Conservation (phyloP, 2,329 filamentous ascomycete genomes). For the Cladophialophora immunda region DNA sequence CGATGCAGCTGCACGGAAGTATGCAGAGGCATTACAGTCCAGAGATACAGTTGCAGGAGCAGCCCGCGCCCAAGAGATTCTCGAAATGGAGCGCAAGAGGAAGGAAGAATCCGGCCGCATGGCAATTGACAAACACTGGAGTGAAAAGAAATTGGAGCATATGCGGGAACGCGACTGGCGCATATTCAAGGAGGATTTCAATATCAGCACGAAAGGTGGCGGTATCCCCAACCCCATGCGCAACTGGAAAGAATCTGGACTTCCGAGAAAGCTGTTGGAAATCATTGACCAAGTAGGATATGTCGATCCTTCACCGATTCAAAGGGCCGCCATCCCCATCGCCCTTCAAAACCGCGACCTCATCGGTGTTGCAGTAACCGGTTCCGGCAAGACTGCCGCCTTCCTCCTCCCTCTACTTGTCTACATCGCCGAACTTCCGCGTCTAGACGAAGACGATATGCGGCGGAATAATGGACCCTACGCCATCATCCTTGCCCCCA, state of each 20-base stretch:
- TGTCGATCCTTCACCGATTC: conserved; percentile 88
- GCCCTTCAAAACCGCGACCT: conserved; percentile 90
- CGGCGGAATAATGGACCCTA: conserved; percentile 97
- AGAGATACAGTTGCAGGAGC: conserved; percentile 79
- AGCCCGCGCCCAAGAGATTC: conserved; percentile 77
- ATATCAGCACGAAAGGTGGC: conserved; percentile 92
- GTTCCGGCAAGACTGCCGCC: conserved; percentile 97
- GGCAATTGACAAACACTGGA: conserved; percentile 91
- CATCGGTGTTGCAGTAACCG: conserved; percentile 97
- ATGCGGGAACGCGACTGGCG: conserved; percentile 99
- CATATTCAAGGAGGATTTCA: conserved; percentile 99
- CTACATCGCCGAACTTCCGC: conserved; percentile 90
- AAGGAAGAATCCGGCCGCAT: conserved; percentile 76
- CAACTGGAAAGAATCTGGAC: conserved; percentile 83
- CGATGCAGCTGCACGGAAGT: conserved; percentile 62
- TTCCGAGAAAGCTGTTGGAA: conserved; percentile 79
- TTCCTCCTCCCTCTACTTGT: conserved; percentile 92
- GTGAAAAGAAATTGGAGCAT: conserved; percentile 86
- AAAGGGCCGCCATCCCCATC: conserved; percentile 94
- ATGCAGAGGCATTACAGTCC: conserved; percentile 75
- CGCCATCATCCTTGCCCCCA: conserved; percentile 94
- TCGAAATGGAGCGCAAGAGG: conserved; percentile 83
- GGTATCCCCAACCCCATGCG: conserved; percentile 96
- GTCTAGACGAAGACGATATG: conserved; percentile 79
- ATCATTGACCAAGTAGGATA: conserved; percentile 89